Base-by-base conservation (phyloP, 1,284 basidiomycete genomes). In the Microbotryum violaceum region DNA sequence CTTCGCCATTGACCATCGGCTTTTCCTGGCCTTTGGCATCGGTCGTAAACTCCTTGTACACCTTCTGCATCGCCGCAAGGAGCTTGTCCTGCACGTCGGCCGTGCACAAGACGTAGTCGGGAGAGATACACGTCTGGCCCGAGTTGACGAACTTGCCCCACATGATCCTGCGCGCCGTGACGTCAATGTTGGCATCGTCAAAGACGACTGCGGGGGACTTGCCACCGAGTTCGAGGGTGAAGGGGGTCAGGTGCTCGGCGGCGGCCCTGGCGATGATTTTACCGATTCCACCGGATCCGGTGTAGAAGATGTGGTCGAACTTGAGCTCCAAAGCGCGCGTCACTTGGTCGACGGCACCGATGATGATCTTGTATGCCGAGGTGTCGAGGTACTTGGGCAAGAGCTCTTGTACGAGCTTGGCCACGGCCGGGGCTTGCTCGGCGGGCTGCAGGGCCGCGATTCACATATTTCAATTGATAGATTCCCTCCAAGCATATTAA, bases 301-400 rank as follows among this genome's bases (percentile, higher is more conserved):
- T 67, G 70, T 75, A 77, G 63, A 77, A 76, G 68, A 77, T 75
- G 70, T 78, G 77, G 67, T 77, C 75, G 60, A 71, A 77, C 68
- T 66, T 71, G 67, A 70, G 64, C 37, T 76, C 72, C 45, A 78
- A 72, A 1, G 75, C 60, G 7, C 68, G 70, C 23, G 72, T 74
- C 2, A 74, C 69, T 67, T 77, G 69, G 21, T 72, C 69, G 51
- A 75, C 70, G 25, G 61, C 77, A 49, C 77, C 77, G 64, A 74
- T 75, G 65, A 77, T 64, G 61, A 75, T 61, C 23, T 64, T 61
- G 66, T 69, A 73, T 56, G 73, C 70, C 21, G 73, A 66, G 20
- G 70, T 64, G 73, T 77, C 75, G 68, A 77, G 70, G 65, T 77
- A 77, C 62, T 75, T 72, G 57, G 71, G 70, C 6, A 61, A 29